A percentile compares a stretch with the other conserved stretches of the same genome.
Evolutionary conservation across 108 stramenopile species (phyloP).

Genomic region (Craspedostauros australis): DNA sequence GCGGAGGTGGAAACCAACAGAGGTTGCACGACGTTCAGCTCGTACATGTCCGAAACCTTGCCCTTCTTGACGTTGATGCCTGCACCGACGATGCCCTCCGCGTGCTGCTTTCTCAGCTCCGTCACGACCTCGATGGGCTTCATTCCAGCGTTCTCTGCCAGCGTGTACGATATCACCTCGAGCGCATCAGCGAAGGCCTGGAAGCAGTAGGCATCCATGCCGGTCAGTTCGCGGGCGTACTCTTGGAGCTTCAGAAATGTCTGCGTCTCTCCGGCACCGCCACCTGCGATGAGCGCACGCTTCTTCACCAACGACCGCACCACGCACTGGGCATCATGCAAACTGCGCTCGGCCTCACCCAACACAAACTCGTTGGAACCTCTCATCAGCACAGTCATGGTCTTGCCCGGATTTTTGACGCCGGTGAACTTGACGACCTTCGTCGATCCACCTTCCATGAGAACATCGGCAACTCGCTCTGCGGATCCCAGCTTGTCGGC

Average conservation of each 20-base stretch:
- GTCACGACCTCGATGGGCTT: conserved; percentile 98
- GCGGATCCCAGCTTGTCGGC: conserved; percentile 89
- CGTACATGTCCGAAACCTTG: conserved; percentile 94
- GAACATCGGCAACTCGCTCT: conserved; percentile 88
- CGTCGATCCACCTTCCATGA: conserved; percentile 84
- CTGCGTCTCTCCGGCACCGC: conserved; percentile 97
- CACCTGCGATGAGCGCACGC: conserved; percentile 94
- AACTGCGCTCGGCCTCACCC: conserved; percentile 95
- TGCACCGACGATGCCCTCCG: conserved; percentile 77
- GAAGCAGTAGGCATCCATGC: conserved; percentile 94
- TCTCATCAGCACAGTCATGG: conserved; percentile 91
- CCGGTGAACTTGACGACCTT: conserved; percentile 98
- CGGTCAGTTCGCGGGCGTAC: conserved; percentile 67
- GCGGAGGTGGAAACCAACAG: conserved; percentile 91
- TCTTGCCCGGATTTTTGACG: conserved; percentile 84
- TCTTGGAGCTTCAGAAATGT: conserved; percentile 79
- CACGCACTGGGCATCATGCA: conserved; percentile 99
- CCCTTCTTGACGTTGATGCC: conserved; percentile 95
- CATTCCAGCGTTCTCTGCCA: conserved; percentile 99
- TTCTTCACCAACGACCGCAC: conserved; percentile 96
- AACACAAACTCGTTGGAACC: conserved; percentile 97
- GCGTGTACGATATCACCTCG: conserved; percentile 98
- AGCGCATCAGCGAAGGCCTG: conserved; percentile 97
- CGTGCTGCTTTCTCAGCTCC: conserved; percentile 86
- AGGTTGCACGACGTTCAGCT: conserved; percentile 92